Conservation (phyloP, 129 eudicot species). For the Cynara cardunculus region DNA sequence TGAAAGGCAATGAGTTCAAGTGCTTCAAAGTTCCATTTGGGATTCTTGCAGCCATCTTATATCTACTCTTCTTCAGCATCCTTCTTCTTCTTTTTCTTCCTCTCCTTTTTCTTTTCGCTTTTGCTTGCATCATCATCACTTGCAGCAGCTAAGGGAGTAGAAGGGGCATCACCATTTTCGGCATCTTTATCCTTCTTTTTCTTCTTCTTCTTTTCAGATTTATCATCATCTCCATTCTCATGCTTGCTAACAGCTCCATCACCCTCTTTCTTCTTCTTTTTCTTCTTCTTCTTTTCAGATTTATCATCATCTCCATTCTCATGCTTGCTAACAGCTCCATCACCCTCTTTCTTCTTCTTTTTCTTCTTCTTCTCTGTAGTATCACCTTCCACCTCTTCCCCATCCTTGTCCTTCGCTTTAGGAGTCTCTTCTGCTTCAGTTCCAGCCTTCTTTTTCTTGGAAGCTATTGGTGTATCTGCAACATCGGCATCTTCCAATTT, state of each 20-base stretch:
- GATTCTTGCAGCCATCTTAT: slow-evolving; percentile 7
- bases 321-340: slow-evolving; percentile 11
- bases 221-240: slow-evolving; percentile 43
- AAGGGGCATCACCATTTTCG: slow-evolving; percentile 34
- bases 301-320: slow-evolving; percentile 47
- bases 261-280: slow-evolving; percentile 46
- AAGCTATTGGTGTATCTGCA: slow-evolving; percentile 15
- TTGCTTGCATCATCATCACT: slow-evolving; percentile 32
- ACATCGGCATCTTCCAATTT: slow-evolving; percentile 42
- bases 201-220: slow-evolving; percentile 65
- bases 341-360: slow-evolving; percentile 44
- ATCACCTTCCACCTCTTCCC: slow-evolving; percentile 21
- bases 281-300: slow-evolving; percentile 62
- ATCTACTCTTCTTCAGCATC: slow-evolving; percentile 49
- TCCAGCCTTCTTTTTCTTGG: slow-evolving; percentile 36
- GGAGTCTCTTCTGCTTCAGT: slow-evolving; percentile 16
- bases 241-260: slow-evolving; percentile 15
- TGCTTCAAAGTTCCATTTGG: slow-evolving; percentile 17
- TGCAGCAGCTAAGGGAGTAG: background rate
- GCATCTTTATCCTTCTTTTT: slow-evolving; percentile 46
- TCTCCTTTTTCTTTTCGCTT: slow-evolving; percentile 43
- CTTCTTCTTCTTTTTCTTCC: slow-evolving; percentile 65
- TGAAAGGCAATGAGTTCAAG: background rate
- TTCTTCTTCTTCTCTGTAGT: slow-evolving; percentile 49
- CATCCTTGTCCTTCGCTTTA: too few relatives aligned